These are phyloP conservation scores for Hysterium pulicare DNA, from an alignment of 2,329 filamentous ascomycete genomes.

Conservation along the genomic window DNA sequence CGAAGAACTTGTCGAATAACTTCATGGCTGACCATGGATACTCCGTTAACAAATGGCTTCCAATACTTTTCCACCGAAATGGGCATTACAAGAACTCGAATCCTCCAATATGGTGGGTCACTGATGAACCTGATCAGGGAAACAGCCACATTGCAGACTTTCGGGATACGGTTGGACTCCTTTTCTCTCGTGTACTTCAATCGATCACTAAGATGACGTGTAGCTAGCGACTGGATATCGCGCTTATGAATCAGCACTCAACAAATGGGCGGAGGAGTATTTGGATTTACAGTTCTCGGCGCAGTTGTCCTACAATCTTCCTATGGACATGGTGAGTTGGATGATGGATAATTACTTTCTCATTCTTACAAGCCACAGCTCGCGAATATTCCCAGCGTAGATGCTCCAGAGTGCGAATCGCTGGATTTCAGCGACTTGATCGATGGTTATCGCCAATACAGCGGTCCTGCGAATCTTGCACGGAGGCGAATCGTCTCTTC, in stretches of 20 bases:
- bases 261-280: conserved; percentile 26
- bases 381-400: conserved; percentile 33
- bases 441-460: conserved; percentile 42
- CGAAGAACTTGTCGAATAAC: conserved; percentile 20
- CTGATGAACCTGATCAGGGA: conserved; percentile 14
- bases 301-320: conserved; percentile 42
- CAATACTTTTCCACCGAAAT: conserved; percentile 29
- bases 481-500: conserved; percentile 39
- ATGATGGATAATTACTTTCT: too few relatives aligned
- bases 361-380: conserved; percentile 2
- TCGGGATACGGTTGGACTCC: conserved; percentile 4
- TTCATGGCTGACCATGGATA: conserved; percentile 37
- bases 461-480: conserved; percentile 39
- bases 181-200: too few relatives aligned
- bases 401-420: conserved; percentile 43
- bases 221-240: conserved; percentile 22
- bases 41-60: conserved; percentile 28
- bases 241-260: conserved; percentile 32
- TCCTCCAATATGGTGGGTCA: conserved; percentile 12
- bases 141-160: conserved; percentile 11
- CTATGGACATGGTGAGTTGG: conserved; percentile 42
- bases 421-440: conserved; percentile 36
- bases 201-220: too few relatives aligned
- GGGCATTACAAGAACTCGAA: conserved; percentile 8
- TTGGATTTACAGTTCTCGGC: conserved; percentile 37